A percentile compares a stretch with the other conserved stretches of the same genome.
phyloP scores from a whole-genome alignment of 768 basidiomycete species.

The Amyloporia xantha region DNA sequence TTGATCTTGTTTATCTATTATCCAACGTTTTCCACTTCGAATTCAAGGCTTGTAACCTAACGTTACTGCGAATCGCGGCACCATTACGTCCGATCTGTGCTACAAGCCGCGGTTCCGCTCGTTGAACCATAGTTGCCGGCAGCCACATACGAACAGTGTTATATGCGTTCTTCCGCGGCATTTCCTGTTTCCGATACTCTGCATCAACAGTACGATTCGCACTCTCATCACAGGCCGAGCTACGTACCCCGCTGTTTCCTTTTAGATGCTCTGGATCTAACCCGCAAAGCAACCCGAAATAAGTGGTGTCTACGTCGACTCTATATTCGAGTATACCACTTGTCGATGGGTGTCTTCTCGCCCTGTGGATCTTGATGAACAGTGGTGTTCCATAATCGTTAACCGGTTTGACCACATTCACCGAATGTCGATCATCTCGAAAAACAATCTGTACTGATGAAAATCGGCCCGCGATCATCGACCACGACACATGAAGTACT shows the following conservation, averaged over 20 bases:
- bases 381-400: conserved; percentile 33
- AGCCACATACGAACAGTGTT: conserved; percentile 69
- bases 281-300: conserved; percentile 58
- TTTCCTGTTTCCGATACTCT: conserved; percentile 21
- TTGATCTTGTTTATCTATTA: too few species aligned
- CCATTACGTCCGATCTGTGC: too few species aligned
- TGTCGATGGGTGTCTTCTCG: conserved; percentile 62
- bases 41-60: too few species aligned
- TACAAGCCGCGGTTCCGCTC: too few species aligned
- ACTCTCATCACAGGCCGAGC: conserved; percentile 37
- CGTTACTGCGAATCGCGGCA: too few species aligned
- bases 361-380: conserved; percentile 59
- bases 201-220: conserved; percentile 38
- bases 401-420: conserved; percentile 24
- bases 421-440: neutral
- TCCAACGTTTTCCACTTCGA: too few species aligned
- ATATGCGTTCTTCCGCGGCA: conserved; percentile 44
- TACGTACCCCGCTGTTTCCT: conserved; percentile 47
- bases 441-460: conserved; percentile 31
- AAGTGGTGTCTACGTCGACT: conserved; percentile 61
- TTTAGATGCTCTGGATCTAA: conserved; percentile 62
- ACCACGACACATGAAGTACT: too few species aligned
- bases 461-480: conserved; percentile 54
- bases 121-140: too few species aligned
- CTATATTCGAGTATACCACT: too few species aligned